A percentile compares a stretch with the other conserved stretches of the same genome.
Evolutionary conservation across 129 eudicot genomes (phyloP).

Genomic region (Artemisia annua): DNA sequence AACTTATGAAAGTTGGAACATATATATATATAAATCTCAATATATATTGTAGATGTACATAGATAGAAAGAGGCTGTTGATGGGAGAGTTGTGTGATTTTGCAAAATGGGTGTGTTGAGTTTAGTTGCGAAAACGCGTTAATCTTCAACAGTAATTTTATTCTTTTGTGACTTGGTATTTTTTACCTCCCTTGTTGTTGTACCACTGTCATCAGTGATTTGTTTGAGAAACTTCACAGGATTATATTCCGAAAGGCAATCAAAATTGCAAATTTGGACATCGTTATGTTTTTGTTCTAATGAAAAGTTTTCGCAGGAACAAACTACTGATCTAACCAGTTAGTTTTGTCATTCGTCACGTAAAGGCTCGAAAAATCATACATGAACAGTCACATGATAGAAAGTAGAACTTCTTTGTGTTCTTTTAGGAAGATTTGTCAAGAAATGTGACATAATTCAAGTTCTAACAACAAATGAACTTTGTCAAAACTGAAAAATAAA

Average conservation of each 20-base stretch:
- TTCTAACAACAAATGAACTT: too few relatives aligned
- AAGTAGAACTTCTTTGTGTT: too few relatives aligned
- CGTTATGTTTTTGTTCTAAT: not conserved
- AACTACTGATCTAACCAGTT: too few relatives aligned
- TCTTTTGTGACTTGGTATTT: slow-evolving; percentile 17
- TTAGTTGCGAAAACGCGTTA: slow-evolving; percentile 11
- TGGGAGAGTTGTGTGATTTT: slow-evolving; percentile 38
- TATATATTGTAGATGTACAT: slow-evolving; percentile 42
- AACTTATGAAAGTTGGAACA: slow-evolving; percentile 14
- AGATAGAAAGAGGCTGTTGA: slow-evolving; percentile 32
- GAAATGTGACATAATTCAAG: too few relatives aligned
- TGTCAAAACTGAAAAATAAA: too few relatives aligned
- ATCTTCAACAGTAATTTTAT: slow-evolving; percentile 24
- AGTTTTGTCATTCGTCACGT: not conserved
- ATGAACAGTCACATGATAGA: not conserved
- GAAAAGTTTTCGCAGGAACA: not conserved
- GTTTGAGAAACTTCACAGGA: slow-evolving; percentile 8
- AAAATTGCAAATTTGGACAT: not conserved
- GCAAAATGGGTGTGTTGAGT: slow-evolving; percentile 27
- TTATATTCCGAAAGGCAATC: slow-evolving; percentile 2
- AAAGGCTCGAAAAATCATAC: not conserved
- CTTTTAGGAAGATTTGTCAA: too few relatives aligned
- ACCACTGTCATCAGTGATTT: slow-evolving; percentile 16
- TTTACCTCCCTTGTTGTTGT: slow-evolving; percentile 17
- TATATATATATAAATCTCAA: slow-evolving; percentile 12